Evolutionary conservation across 2,329 filamentous ascomycete species (phyloP), one percentile per base, ranked within the genome.

Genomic region (Aureobasidium sp.): DNA sequence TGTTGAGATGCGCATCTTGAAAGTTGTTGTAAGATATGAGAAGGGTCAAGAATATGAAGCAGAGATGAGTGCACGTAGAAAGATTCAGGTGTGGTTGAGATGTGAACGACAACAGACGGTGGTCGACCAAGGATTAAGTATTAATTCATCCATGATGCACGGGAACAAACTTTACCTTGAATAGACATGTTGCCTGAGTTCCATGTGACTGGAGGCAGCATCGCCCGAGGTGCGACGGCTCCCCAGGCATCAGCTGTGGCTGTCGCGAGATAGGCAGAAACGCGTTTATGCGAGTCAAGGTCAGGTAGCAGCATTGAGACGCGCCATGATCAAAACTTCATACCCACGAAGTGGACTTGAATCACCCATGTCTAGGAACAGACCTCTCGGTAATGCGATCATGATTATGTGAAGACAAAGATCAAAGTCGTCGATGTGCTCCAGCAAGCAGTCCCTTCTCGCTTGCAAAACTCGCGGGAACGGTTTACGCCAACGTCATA

Each of bases 191-290:
- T 55, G 51, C 51, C 51, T 55, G 51, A 15, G 1, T 7, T 2
- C 20, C 12, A 17, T 34, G 34, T n/a, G 17, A 11, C 29, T 31
- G n/a, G 5, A 57, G 53, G 53, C 53, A 57, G 41, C 53, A 57
- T 36, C 22, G 11, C 17, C 39, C 25, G 25, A 44, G 53, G 39
- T 17, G 39, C n/a, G 53, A 45, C 14, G 39, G 0, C 5, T 34
- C 7, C 25, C 53, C 17, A 57, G 53, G 53, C 53, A 57, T 57
- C 53, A 44, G 37, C 53, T 11, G 3, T 56, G 53, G 39, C 53
- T 45, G 45, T 34, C 39, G 53, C 39, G 53, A n/a, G 11, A 22
- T 3, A 45, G 53, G 39, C 39, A 34, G 29, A 44, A 44, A 45
- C 53, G 27, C 37, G 27, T 3, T 2, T 7, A 20, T 15, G 9